Percentiles rank a stretch among this genome's conserved stretches.
phyloP scores from a whole-genome alignment of 208 protist genomes.

The Trypanosoma mega region DNA sequence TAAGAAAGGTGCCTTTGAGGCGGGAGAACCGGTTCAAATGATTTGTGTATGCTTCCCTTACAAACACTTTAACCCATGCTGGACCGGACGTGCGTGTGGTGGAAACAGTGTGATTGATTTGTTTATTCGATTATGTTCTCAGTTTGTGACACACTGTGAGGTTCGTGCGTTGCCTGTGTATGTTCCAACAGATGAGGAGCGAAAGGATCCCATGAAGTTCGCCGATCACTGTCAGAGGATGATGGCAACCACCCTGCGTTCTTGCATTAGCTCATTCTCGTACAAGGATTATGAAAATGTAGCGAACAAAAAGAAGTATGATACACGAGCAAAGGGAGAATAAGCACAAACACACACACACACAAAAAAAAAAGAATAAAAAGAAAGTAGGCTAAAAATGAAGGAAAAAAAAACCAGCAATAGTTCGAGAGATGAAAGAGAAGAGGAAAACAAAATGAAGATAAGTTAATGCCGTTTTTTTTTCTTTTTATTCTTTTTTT shows the following conservation, averaged over 20 bases:
- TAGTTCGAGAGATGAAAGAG: not conserved
- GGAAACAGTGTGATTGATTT: constrained; percentile 70
- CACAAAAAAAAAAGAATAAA: not conserved
- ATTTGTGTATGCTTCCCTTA: constrained; percentile 84
- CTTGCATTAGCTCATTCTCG: constrained; percentile 60
- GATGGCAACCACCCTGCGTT: constrained; percentile 72
- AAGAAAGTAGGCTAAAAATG: not conserved
- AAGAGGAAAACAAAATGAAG: not conserved
- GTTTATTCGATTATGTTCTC: constrained; percentile 64
- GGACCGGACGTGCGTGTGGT: constrained; percentile 70
- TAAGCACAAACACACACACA: too few species aligned
- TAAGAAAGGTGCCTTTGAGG: constrained; percentile 84
- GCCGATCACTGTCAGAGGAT: constrained; percentile 82
- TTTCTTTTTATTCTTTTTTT: too few species aligned
- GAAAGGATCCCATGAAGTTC: constrained; percentile 64
- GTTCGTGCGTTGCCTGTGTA: constrained; percentile 84
- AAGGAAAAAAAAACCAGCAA: not conserved
- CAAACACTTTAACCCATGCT: constrained; percentile 86
- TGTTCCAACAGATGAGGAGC: constrained; percentile 80
- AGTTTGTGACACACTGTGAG: constrained; percentile 87
- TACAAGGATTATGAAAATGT: constrained; percentile 50
- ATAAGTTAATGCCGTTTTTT: too few species aligned
- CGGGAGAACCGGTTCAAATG: constrained; percentile 86
- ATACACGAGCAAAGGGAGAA: too few species aligned
- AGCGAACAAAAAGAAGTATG: not conserved